Percentiles rank a stretch among this genome's conserved stretches.
These are phyloP conservation scores for Amesomyces nigricolor DNA, from an alignment of 2,329 filamentous ascomycete genomes.

Conservation along the genomic window DNA sequence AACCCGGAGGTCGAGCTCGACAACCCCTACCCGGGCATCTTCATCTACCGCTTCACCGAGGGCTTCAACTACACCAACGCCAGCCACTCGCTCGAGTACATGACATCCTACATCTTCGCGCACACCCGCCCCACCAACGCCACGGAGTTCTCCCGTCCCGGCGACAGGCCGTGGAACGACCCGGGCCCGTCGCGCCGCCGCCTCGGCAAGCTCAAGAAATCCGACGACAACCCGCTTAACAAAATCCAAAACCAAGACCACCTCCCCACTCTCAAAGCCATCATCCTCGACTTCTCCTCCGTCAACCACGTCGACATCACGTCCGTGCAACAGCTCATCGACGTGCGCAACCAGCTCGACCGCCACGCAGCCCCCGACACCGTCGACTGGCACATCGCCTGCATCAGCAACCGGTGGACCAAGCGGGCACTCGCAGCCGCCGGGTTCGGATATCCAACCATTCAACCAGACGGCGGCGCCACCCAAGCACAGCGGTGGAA, in stretches of 20 bases:
- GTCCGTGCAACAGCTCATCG: constrained; percentile 85
- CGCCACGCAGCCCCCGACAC: constrained; percentile 71
- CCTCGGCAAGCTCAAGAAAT: constrained; percentile 30
- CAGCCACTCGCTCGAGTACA: constrained; percentile 77
- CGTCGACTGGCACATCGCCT: constrained; percentile 95
- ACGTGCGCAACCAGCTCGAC: constrained; percentile 91
- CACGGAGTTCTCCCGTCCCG: constrained; percentile 55
- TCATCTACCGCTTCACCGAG: constrained; percentile 92
- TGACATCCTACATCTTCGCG: constrained; percentile 61
- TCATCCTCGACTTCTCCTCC: constrained; percentile 88
- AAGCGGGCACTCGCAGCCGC: constrained; percentile 82
- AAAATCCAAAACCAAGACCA: constrained; percentile 13
- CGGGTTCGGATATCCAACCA: constrained; percentile 79
- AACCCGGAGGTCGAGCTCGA: constrained; percentile 79
- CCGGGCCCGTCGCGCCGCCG: constrained; percentile 60
- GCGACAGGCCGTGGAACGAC: constrained; percentile 93
- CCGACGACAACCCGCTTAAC: constrained; percentile 18
- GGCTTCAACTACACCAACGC: constrained; percentile 96
- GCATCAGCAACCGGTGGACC: constrained; percentile 89
- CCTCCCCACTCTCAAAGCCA: constrained; percentile 46
- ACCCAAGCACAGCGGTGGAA: constrained; percentile 63
- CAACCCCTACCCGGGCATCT: constrained; percentile 81
- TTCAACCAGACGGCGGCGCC: constrained; percentile 43
- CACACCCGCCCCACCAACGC: constrained; percentile 72
- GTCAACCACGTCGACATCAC: constrained; percentile 95